Evolutionary conservation across 1,284 basidiomycete genomes (phyloP), one percentile per base, ranked within the genome.

Genomic region (Wallemia mellicola): DNA sequence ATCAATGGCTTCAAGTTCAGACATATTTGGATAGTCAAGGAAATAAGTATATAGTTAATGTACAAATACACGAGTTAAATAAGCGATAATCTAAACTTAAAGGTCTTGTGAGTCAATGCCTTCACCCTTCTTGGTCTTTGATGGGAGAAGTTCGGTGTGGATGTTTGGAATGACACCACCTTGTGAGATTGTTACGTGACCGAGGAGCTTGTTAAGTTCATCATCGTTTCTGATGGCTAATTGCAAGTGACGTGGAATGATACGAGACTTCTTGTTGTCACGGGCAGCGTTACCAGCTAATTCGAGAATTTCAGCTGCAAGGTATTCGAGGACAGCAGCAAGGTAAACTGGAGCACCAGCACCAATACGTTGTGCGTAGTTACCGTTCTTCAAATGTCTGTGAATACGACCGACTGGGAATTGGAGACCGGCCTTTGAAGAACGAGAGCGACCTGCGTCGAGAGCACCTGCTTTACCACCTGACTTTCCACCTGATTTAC

Each of bases 371-470:
- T 80, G 78, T 60, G 81, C 81, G 64, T 85, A 85, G 77, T 86
- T 86, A 64, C 82, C 83, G 73, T 79, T 79, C 76, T 84, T 84
- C 68, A 86, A 73, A 60, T 83, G 77, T 76, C 85, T 79, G 71
- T 86, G 83, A 67, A 88, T 82, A 77, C 86, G 83, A 71, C 82
- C 81, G 64, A 88, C 85, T 62, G 84, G 85, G 75, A 86, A 82
- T 69, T 70, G 71, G 59, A 71, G 30, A 24, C 60, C 83, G 64
- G 83, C 83, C 72, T 82, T 84, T 64, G 81, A 76, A 57, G 86
- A 87, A 64, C 86, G 81, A 55, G 85, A 85, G 65, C 78, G 70
- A 59, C 73, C 69, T 63, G 69, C 68, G 62, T 71, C 66, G 63
- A 65, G 66, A 63, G 67, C 69, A 63, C 66, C 67, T 60, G 68